Evolutionary conservation across 345 rosid genomes (phyloP), one percentile per base, ranked within the genome.

Genomic region (Reutealis trisperma): DNA sequence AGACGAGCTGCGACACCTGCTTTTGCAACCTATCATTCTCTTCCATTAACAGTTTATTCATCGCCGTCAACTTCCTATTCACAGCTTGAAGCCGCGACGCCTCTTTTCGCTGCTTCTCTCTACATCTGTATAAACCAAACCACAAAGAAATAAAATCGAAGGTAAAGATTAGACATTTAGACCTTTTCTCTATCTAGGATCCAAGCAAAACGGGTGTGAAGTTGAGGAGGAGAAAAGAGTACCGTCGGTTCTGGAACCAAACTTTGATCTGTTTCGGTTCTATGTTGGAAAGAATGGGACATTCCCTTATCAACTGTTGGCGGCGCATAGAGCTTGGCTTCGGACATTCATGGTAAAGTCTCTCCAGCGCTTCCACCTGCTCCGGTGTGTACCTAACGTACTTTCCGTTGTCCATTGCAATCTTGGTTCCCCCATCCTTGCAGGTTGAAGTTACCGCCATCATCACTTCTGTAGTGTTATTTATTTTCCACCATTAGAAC

Each of bases 201-300:
- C 72, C 57, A 62, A 16, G 27, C 70, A 65, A 24, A 18, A 51
- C 12, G 15, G 57, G 1, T 47, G 6, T 54, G n/a, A 15, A 57
- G 4, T 3, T 21, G 63, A 10, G 2, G 1, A 66, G 44, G 19
- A 67, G 14, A 45, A 19, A 18, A 18, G 24, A 7, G 2, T 82
- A 96, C 99, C 99, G 89, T 85, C 99, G 84, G 84, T 96, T 96
- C 70, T 96, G 99, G 88, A 96, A 96, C 99, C 98, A 96, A 16
- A 96, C 99, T 88, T 96, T 96, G 88, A 96, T 96, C 85, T 96
- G 99, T 76, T 96, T 96, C 1, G 98, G 98, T 80, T 96, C 99
- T 63, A 96, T 96, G 86, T 94, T 84, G 44, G 98, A 96, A 88
- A 96, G 99, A 79, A 96, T 96, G 27, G 99, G 99, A 79, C 99